phyloP scores from a whole-genome alignment of 306 rosid species.

The Fagus sylvatica region DNA sequence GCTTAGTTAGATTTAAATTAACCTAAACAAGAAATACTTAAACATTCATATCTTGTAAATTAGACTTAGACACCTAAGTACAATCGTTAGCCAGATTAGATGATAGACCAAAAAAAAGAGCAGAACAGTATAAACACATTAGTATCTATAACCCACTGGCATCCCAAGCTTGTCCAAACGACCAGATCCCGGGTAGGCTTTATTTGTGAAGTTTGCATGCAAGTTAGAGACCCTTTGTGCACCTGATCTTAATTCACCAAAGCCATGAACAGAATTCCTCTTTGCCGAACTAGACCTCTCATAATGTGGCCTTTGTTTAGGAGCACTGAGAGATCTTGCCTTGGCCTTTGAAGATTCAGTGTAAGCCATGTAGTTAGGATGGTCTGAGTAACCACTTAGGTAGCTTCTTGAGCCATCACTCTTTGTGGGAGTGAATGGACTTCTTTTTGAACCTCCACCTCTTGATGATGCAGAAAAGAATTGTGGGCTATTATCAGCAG shows the following conservation, averaged over 20 bases:
- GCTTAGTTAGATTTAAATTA: not conserved
- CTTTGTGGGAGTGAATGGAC: conserved; percentile 66
- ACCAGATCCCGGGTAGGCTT: conserved; percentile 83
- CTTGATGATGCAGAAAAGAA: conserved; percentile 52
- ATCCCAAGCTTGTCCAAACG: conserved; percentile 89
- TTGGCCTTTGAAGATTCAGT: conserved; percentile 83
- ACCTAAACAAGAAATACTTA: not conserved
- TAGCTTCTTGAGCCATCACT: conserved; percentile 69
- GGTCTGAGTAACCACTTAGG: conserved; percentile 49
- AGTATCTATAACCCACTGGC: conserved; percentile 65
- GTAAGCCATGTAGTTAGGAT: conserved; percentile 80
- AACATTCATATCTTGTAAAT: not conserved
- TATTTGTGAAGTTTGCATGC: conserved; percentile 57
- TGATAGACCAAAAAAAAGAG: not conserved
- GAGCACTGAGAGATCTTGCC: conserved; percentile 71
- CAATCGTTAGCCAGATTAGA: conserved; percentile 41
- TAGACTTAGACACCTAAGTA: not conserved
- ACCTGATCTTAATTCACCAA: conserved; percentile 35
- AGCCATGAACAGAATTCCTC: conserved; percentile 46
- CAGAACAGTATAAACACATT: not conserved
- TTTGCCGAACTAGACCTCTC: conserved; percentile 62
- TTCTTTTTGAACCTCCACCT: conserved; percentile 52
- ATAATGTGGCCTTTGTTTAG: conserved; percentile 66
- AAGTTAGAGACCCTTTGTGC: conserved; percentile 44
- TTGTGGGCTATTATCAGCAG: conserved; percentile 65